A percentile compares a stretch with the other conserved stretches of the same genome.
These are phyloP conservation scores for Nakazawaea wickerhamii DNA, from an alignment of 805 yeast species.

Conservation along the genomic window DNA sequence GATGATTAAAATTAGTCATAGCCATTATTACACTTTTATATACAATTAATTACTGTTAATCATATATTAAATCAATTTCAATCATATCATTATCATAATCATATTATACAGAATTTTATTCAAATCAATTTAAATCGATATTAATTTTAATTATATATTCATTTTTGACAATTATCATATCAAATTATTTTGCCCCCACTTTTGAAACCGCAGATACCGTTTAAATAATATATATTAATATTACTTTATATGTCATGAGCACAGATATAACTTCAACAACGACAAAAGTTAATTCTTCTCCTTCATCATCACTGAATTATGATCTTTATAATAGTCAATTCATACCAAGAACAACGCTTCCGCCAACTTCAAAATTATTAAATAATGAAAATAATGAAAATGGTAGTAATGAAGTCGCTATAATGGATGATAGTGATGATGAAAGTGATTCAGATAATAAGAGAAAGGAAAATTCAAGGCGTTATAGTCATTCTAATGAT, in stretches of 20 bases:
- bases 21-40: too few species aligned
- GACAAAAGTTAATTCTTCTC: background rate
- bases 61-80: too few species aligned
- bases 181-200: background rate
- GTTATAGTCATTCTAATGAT: background rate
- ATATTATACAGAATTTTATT: too few species aligned
- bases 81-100: too few species aligned
- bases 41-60: too few species aligned
- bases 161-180: too few species aligned
- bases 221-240: too few species aligned
- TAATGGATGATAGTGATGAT: constrained; percentile 5
- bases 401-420: background rate
- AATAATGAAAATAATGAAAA: background rate
- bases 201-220: constrained; percentile 4
- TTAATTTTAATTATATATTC: too few species aligned
- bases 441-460: background rate
- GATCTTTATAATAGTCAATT: background rate
- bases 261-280: background rate
- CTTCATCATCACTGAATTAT: background rate
- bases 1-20: too few species aligned
- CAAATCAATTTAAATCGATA: too few species aligned
- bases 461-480: background rate
- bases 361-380: background rate
- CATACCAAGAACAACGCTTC: constrained; percentile 7
- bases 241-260: background rate